phyloP scores from a whole-genome alignment of 257 asterid species.

The Solanum ahanhuiri region DNA sequence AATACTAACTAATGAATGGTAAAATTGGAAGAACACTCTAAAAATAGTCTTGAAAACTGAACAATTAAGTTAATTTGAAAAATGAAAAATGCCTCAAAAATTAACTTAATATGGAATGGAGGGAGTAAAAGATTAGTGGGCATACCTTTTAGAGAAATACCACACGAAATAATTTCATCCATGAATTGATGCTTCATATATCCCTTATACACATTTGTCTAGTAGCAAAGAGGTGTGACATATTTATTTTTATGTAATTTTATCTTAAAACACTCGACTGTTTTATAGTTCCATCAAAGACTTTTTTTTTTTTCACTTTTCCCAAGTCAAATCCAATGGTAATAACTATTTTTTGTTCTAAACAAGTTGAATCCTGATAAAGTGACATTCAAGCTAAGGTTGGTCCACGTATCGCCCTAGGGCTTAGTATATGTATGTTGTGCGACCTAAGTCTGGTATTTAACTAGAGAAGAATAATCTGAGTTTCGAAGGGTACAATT shows the following conservation, averaged over 20 bases:
- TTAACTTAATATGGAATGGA: too few relatives aligned
- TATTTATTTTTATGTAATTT: background rate
- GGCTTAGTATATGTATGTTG: background rate
- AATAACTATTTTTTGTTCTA: background rate
- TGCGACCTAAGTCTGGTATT: background rate
- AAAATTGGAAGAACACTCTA: too few relatives aligned
- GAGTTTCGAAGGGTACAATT: background rate
- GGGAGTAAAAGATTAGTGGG: background rate
- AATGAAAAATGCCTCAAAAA: too few relatives aligned
- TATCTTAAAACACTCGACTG: background rate
- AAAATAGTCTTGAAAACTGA: too few relatives aligned
- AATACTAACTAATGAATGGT: too few relatives aligned
- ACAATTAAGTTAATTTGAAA: too few relatives aligned
- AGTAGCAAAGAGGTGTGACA: background rate
- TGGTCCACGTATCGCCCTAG: background rate
- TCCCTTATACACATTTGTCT: background rate
- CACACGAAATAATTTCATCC: background rate
- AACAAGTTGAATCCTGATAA: background rate
- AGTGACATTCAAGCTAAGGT: background rate
- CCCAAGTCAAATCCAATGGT: background rate
- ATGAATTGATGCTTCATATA: background rate
- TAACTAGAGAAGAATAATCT: background rate
- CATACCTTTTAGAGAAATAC: background rate
- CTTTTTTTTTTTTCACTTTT: too few relatives aligned
- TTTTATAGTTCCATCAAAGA: background rate